These are phyloP conservation scores for Peribolospora baueri DNA, from an alignment of 768 basidiomycete species.

Conservation along the genomic window DNA sequence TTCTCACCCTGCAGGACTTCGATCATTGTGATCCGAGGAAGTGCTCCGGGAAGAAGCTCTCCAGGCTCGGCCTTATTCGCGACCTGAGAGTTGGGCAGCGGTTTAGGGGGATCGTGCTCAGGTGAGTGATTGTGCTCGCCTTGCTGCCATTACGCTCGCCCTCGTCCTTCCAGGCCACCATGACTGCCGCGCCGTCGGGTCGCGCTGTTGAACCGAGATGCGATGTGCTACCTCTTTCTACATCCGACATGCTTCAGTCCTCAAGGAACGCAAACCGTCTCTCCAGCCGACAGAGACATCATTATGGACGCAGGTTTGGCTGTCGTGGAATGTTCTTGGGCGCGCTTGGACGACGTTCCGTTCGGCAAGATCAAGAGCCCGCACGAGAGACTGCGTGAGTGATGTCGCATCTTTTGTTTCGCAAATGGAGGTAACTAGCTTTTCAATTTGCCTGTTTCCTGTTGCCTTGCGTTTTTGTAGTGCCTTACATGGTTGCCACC, in stretches of 20 bases:
- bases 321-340: slow-evolving; percentile 99
- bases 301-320: slow-evolving; percentile 52
- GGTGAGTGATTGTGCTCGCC: slow-evolving; percentile 31
- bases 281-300: slow-evolving; percentile 61
- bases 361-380: slow-evolving; percentile 83
- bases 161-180: not conserved
- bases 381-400: slow-evolving; percentile 66
- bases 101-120: slow-evolving; percentile 79
- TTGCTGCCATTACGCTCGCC: no score
- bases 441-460: not conserved
- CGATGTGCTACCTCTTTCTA: not conserved
- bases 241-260: slow-evolving; percentile 30
- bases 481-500: slow-evolving; percentile 81
- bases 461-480: slow-evolving; percentile 22
- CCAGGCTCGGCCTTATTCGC: slow-evolving; percentile 58
- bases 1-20: slow-evolving; percentile 47
- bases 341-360: slow-evolving; percentile 76
- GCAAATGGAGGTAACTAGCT: not conserved
- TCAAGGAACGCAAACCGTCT: slow-evolving; percentile 51
- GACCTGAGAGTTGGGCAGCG: slow-evolving; percentile 60
- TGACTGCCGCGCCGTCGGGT: not conserved
- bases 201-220: not conserved
- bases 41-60: slow-evolving; percentile 72
- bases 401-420: not conserved
- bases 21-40: slow-evolving; percentile 84